Conservation (phyloP, 257 asterid species). For the Parsonsia alboflavescens region DNA sequence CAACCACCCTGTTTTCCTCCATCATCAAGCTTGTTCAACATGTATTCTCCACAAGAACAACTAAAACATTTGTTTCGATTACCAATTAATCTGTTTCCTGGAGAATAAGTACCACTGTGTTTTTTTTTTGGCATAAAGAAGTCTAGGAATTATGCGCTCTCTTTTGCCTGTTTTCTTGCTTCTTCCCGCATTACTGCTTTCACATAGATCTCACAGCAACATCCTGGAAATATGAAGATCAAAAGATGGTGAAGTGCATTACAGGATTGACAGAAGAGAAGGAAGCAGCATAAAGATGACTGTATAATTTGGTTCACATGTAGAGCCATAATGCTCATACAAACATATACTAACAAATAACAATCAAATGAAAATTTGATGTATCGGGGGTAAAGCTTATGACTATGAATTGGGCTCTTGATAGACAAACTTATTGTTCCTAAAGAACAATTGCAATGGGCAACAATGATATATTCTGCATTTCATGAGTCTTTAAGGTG, state of each 20-base stretch:
- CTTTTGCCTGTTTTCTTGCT: constrained; percentile 33
- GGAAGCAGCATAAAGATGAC: not conserved
- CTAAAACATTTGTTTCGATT: not conserved
- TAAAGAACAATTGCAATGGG: not conserved
- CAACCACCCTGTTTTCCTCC: not conserved
- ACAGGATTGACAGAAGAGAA: not conserved
- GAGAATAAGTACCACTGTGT: not conserved
- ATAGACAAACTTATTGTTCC: too few species aligned
- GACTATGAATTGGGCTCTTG: too few species aligned
- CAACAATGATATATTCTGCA: not conserved
- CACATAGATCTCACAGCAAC: constrained; percentile 57
- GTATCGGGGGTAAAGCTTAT: too few species aligned
- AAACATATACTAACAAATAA: too few species aligned
- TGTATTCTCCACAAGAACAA: not conserved
- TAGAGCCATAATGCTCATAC: too few species aligned
- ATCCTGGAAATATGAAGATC: constrained; percentile 33
- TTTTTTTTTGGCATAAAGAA: not conserved
- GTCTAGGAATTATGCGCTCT: constrained; percentile 20
- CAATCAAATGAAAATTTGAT: not conserved
- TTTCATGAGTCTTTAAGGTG: not conserved
- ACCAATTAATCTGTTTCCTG: not conserved
- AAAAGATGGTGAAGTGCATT: constrained; percentile 1
- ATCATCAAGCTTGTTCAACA: not conserved
- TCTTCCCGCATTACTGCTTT: constrained; percentile 44
- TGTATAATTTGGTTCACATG: not conserved